phyloP scores from a whole-genome alignment of 108 stramenopile species.

The Chaetoceros muelleri region DNA sequence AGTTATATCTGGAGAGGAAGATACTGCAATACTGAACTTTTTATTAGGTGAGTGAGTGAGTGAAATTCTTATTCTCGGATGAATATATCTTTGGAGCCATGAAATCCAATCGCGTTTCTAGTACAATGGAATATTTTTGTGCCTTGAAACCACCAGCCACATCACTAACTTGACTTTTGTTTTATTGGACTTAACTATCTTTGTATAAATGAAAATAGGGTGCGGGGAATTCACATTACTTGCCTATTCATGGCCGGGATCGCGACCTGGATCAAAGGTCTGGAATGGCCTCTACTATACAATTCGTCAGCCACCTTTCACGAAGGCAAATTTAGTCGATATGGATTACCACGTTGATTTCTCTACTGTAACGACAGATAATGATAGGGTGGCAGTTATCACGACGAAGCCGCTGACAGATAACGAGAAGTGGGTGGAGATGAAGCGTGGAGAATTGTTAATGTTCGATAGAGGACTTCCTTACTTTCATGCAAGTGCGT shows the following conservation, averaged over 20 bases:
- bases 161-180: no score
- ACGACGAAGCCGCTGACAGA: conserved; percentile 78
- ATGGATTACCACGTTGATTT: conserved; percentile 52
- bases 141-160: no score
- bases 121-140: no score
- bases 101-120: no score
- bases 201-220: conserved; percentile 21
- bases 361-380: conserved; percentile 25
- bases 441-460: conserved; percentile 58
- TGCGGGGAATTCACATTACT: conserved; percentile 63
- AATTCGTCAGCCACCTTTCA: conserved; percentile 66
- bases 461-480: conserved; percentile 63
- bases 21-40: conserved; percentile 80
- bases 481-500: conserved; percentile 5
- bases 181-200: conserved; percentile 15
- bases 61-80: no score
- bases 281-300: conserved; percentile 88
- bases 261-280: conserved; percentile 53
- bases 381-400: conserved; percentile 82
- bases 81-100: no score
- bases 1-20: conserved; percentile 45
- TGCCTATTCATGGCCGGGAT: conserved; percentile 86
- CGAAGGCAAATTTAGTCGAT: conserved; percentile 45
- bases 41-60: conserved; percentile 29
- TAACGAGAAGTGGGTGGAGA: conserved; percentile 67